phyloP scores from a whole-genome alignment of 495 filamentous ascomycete genomes.

The Hypomontagnella monticulosa region DNA sequence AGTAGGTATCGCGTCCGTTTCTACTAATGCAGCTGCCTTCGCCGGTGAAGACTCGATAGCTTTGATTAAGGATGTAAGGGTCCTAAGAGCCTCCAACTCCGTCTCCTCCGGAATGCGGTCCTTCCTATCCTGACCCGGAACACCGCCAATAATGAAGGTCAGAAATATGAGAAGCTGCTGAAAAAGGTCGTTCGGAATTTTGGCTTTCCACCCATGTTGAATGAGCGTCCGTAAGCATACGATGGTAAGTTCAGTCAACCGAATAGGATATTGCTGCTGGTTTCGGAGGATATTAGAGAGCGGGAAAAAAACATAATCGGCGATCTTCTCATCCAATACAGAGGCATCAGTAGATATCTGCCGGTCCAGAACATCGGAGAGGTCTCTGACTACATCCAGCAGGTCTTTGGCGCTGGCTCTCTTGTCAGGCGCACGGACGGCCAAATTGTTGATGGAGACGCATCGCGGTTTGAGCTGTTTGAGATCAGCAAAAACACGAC shows the following conservation, averaged over 20 bases:
- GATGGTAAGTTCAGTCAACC: constrained; percentile 77
- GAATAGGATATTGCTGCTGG: constrained; percentile 74
- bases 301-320: constrained; percentile 95
- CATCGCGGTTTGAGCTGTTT: constrained; percentile 77
- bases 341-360: constrained; percentile 60
- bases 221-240: constrained; percentile 77
- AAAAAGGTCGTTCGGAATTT: constrained; percentile 72
- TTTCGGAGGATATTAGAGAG: constrained; percentile 85
- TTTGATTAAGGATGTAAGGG: constrained; percentile 54
- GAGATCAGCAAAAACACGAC: constrained; percentile 23
- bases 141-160: constrained; percentile 80
- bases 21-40: constrained; percentile 55
- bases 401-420: constrained; percentile 64
- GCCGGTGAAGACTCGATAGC: constrained; percentile 46
- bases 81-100: constrained; percentile 60
- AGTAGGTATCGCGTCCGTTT: constrained; percentile 74
- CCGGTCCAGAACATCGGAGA: constrained; percentile 62
- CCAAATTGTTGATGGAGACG: constrained; percentile 77
- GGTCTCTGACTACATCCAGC: constrained; percentile 59
- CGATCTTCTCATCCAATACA: constrained; percentile 79
- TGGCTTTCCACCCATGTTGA: constrained; percentile 76
- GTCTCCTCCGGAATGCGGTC: constrained; percentile 74
- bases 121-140: constrained; percentile 60
- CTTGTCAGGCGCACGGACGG: constrained; percentile 67
- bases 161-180: constrained; percentile 88